Evolutionary conservation across 1,284 basidiomycete genomes (phyloP), one percentile per base, ranked within the genome.

Genomic region (Puccinia triticina): DNA sequence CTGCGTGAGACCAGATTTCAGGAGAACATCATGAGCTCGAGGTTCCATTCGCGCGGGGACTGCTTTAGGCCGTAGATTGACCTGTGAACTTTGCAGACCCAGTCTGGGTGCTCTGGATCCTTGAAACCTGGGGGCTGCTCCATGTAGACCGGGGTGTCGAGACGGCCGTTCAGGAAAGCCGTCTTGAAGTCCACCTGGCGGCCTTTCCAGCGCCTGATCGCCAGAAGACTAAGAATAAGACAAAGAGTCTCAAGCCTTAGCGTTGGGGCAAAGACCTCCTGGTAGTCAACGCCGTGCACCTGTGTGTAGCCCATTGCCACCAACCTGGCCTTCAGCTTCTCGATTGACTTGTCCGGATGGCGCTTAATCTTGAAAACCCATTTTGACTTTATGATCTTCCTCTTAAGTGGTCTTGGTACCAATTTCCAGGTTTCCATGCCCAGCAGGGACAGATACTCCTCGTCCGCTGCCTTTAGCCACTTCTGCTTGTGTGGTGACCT

Each of bases 311-410:
- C 72, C 48, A 48, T 74, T 18, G 72, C 72, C 12, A 77, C 75
- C 3, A 61, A 34, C 1, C 74, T 14, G 53, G 53, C 55, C 29
- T 77, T 77, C 5, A 59, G 11, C 26, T 77, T 77, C 2, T 29
- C 12, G 11, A 77, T 26, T 10, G 76, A 66, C 4, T 26, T 21
- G 50, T 77, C 40, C 10, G 46, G 18, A 0, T 12, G 21, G 21
- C 40, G 59, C 46, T 77, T 77, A 1, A 37, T 40, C 57, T 61
- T 77, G 18, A 77, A 77, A 8, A 77, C 55, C 75, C 75, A 77
- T 29, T 77, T 61, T 3, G 32, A 37, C 29, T 77, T 64, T 10
- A 77, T 77, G 26, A 77, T 59, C 8, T 59, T 59, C n/a, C 16
- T 23, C n/a, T 64, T 64, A 10, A 21, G 2, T 11, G 75, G 75